Conservation (phyloP, 306 rosid species). For the Dryas drummondii region DNA sequence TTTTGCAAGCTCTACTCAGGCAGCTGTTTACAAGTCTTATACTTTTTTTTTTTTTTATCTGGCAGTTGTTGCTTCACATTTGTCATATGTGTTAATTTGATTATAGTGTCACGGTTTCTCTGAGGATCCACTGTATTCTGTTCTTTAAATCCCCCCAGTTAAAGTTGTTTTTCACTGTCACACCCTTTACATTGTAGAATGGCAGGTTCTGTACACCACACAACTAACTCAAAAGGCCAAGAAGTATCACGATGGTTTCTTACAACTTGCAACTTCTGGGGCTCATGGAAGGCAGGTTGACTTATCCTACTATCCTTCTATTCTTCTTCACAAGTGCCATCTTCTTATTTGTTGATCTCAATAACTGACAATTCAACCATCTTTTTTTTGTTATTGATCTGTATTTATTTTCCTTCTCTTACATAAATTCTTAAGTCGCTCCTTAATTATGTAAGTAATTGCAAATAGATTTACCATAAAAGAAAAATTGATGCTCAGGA, state of each 20-base stretch:
- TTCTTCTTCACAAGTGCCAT: slow-evolving; percentile 20
- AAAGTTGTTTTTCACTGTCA: slow-evolving; percentile 20
- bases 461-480: background rate
- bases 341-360: background rate
- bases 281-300: slow-evolving; percentile 64
- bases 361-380: slow-evolving; percentile 1
- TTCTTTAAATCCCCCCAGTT: background rate
- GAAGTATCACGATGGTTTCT: slow-evolving; percentile 81
- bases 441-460: background rate
- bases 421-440: background rate
- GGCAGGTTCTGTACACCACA: slow-evolving; percentile 76
- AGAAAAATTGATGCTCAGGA: slow-evolving; percentile 14
- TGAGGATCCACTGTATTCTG: background rate
- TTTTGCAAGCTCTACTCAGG: background rate
- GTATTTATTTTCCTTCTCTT: background rate
- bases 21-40: background rate
- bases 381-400: background rate
- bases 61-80: background rate
- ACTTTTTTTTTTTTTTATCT: background rate
- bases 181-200: slow-evolving; percentile 48
- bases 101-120: slow-evolving; percentile 13
- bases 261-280: slow-evolving; percentile 48
- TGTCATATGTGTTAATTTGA: background rate
- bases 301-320: slow-evolving; percentile 24
- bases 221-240: slow-evolving; percentile 81